Base-by-base conservation (phyloP, 352 stramenopile genomes). In the Phytophthora melonis region DNA sequence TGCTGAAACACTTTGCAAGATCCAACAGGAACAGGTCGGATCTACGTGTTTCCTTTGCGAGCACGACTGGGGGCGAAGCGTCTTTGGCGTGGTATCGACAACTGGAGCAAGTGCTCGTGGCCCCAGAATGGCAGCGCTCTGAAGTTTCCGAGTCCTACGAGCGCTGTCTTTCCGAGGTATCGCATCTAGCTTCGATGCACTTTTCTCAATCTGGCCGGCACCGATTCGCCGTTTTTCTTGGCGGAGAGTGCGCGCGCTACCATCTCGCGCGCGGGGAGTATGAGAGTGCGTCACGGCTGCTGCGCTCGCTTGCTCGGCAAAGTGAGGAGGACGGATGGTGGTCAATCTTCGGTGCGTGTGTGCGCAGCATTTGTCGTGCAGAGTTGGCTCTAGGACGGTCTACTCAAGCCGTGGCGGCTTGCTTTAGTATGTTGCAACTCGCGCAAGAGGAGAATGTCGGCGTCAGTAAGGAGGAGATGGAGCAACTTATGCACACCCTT, bases 271-370 rank as follows among this genome's bases (percentile, higher is more conserved):
- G 82, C 27, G 73, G 71, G 1, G 84, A 92, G 50, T 93, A 87
- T 41, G 85, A 93, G 59, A 91, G 78, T 39, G 87, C 87, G 3
- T 93, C 84, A 0, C 76, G 84, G 6, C 65, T 93, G 3, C 80
- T 93, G n/a, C 83, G 87, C 5, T 91, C 86, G 0, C 82, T 93
- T 9, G 81, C 86, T 9, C 81, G 84, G 5, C 89, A 93, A 72
- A 92, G 84, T 49, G 78, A 93, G 59, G 84, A 92, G 70, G 89
- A 96, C 70, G 88, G 91, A 11, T 96, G 89, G 89, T 92, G 82
- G 80, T 36, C 25, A 3, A 86, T 94, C 13, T 84, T 89, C 61
- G 76, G 74, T 34, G 79, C 80, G 53, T 90, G 76, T 56, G 77
- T 90, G 10, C 81, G 72, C 2, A 72, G 75, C 54, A 90, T 94